Evolutionary conservation across 495 filamentous ascomycete species (phyloP).

Genomic region (Trichoderma virens): DNA sequence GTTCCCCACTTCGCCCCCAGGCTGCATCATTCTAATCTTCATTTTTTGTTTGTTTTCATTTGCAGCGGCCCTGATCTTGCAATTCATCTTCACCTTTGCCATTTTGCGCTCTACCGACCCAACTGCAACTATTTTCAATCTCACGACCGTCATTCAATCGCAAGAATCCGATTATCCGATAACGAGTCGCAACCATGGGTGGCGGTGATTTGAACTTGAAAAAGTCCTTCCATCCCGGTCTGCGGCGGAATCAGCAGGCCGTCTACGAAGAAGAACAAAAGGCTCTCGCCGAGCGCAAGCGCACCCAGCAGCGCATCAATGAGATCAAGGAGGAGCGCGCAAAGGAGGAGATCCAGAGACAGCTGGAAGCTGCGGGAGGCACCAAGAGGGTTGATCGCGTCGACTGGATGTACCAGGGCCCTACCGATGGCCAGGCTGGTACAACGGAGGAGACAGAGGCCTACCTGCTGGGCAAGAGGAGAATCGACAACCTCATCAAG

Average conservation of each 20-base stretch:
- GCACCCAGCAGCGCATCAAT: slow-evolving; percentile 72
- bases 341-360: slow-evolving; percentile 82
- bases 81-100: too few species aligned
- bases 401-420: slow-evolving; percentile 96
- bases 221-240: slow-evolving; percentile 91
- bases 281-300: slow-evolving; percentile 92
- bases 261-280: slow-evolving; percentile 86
- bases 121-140: too few species aligned
- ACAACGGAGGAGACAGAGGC: slow-evolving; percentile 91
- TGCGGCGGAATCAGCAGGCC: slow-evolving; percentile 72
- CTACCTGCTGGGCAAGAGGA: slow-evolving; percentile 83
- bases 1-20: not conserved
- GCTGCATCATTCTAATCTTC: too few species aligned
- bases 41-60: too few species aligned
- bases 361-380: slow-evolving; percentile 85
- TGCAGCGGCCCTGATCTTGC: not conserved
- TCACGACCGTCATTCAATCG: too few species aligned
- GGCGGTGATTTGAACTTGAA: slow-evolving; percentile 83
- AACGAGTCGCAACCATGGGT: slow-evolving; percentile 56
- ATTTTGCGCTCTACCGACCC: too few species aligned
- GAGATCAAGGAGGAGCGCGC: slow-evolving; percentile 91
- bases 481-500: slow-evolving; percentile 85
- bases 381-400: slow-evolving; percentile 67
- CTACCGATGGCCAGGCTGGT: slow-evolving; percentile 67
- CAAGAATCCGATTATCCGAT: too few species aligned